phyloP scores from a whole-genome alignment of 352 stramenopile genomes.

The Elongisporangium undulatum region DNA sequence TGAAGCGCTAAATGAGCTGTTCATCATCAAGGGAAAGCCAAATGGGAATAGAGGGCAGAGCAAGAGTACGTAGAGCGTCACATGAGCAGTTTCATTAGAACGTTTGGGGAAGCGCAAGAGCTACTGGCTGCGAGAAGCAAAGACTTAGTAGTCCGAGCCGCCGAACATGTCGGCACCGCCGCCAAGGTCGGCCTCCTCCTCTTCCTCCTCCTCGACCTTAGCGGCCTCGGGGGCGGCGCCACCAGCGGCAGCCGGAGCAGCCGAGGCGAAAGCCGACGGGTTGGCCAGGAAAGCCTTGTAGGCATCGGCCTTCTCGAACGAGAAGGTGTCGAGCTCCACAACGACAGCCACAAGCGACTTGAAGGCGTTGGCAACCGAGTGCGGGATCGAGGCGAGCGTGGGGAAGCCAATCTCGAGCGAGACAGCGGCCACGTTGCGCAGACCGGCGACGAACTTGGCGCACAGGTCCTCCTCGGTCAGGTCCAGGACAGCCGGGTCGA shows the following conservation, averaged over 20 bases:
- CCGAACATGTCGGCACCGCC: slow-evolving; percentile 88
- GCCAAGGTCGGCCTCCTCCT: slow-evolving; percentile 82
- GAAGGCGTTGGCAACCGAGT: slow-evolving; percentile 99
- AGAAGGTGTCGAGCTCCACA: slow-evolving; percentile 95
- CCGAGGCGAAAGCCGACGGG: slow-evolving; percentile 91
- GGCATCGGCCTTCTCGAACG: slow-evolving; percentile 96
- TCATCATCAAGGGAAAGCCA: slow-evolving; percentile 1
- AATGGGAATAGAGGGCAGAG: not conserved
- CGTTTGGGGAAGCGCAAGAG: not conserved
- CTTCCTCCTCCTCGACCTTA: slow-evolving; percentile 56
- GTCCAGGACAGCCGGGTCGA: slow-evolving; percentile 98
- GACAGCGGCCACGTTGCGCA: slow-evolving; percentile 93
- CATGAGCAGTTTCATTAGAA: slow-evolving; percentile 2
- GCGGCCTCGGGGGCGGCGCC: slow-evolving; percentile 58
- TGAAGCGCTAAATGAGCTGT: not conserved
- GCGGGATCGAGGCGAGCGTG: slow-evolving; percentile 96
- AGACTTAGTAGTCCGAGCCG: slow-evolving; percentile 67
- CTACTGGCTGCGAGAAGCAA: slow-evolving; percentile 1
- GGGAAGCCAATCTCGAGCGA: slow-evolving; percentile 95
- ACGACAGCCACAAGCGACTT: slow-evolving; percentile 96
- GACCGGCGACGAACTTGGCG: slow-evolving; percentile 93
- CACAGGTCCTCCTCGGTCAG: slow-evolving; percentile 97
- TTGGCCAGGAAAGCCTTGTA: slow-evolving; percentile 97
- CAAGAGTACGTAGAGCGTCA: not conserved
- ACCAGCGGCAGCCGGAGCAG: slow-evolving; percentile 76